Evolutionary conservation across 768 basidiomycete genomes (phyloP), one percentile per base, ranked within the genome.

Genomic region (Lactarius sp.): DNA sequence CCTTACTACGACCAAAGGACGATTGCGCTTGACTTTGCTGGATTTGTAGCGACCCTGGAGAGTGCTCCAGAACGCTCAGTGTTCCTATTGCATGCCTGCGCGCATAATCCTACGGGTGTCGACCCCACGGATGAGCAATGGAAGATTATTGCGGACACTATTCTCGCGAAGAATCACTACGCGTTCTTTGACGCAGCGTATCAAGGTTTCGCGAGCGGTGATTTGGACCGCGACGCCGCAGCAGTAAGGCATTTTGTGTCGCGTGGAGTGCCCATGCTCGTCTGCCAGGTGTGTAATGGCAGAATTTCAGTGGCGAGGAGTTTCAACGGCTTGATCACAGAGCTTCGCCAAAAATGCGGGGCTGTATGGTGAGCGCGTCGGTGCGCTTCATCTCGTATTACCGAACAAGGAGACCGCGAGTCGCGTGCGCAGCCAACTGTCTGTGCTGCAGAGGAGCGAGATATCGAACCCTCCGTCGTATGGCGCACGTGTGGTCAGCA

Each of bases 321-420:
- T 44, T 27, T 52, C 56, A 42, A 27, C 18, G 41, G n/a, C 36
- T 18, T 33, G 31, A 22, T 41, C 46, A 22, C 77, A 98, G 90
- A 94, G 92, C 73, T 99, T 97, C 77, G 96, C 97, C 36, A 95
- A 96, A 81, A 96, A 96, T 72, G 94, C 94, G 33, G 96, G 95
- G 20, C 73, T 98, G 73, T 98, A 98, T 73, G 89, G 92, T 27
- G 94, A 98, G 76, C 92, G 95, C 12, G 84, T 96, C 50, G 95
- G 95, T 20, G 94, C 94, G n/a, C 78, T 98, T 65, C 94, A 97
- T 75, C 73, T 98, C 58, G 82, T 97, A 39, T 80, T 86, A 9
- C 74, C 80, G 44, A 75, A 78, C 65, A 73, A 80, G 69, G 92
- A 91, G 52, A 81, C 88, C 53, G 88, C 87, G 53, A 78, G 78